Conservation (phyloP, 2,329 filamentous ascomycete species). For the Metarhizium anisopliae region DNA sequence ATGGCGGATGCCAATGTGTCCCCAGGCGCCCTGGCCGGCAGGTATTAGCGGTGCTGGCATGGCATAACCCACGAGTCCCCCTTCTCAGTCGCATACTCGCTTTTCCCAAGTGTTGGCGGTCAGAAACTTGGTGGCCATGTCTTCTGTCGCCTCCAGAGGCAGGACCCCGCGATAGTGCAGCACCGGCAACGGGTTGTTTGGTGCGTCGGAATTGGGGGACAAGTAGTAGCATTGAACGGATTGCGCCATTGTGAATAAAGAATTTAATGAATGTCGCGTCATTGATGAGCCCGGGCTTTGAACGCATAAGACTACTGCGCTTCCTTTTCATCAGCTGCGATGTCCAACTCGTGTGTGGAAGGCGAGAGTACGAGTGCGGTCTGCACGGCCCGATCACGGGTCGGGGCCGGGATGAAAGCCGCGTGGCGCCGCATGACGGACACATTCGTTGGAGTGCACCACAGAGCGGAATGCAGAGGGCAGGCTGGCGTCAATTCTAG, state of each 20-base stretch:
- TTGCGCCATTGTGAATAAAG: slow-evolving; percentile 3
- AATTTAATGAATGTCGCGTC: no score
- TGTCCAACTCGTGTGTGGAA: background rate
- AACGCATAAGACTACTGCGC: no score
- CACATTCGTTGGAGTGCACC: no score
- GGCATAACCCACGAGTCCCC: fast-evolving
- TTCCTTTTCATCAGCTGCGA: no score
- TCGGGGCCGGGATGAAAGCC: background rate
- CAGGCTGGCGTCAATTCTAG: no score
- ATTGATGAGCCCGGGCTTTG: no score
- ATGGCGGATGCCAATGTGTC: slow-evolving; percentile 14
- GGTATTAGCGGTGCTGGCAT: background rate
- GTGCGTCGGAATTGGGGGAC: slow-evolving; percentile 9
- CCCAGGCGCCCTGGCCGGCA: slow-evolving; percentile 11
- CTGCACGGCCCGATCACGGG: background rate
- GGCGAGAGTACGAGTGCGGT: background rate
- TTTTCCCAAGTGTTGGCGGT: slow-evolving; percentile 15
- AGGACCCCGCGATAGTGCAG: slow-evolving; percentile 13
- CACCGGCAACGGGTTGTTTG: slow-evolving; percentile 14
- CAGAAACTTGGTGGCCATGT: slow-evolving; percentile 9
- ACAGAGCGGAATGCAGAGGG: background rate
- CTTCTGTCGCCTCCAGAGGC: slow-evolving; percentile 8
- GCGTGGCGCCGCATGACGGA: background rate
- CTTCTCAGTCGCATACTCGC: slow-evolving; percentile 1
- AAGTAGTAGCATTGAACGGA: slow-evolving; percentile 11